phyloP scores from a whole-genome alignment of 2,329 filamentous ascomycete species.

The Hypoxylon sp. region DNA sequence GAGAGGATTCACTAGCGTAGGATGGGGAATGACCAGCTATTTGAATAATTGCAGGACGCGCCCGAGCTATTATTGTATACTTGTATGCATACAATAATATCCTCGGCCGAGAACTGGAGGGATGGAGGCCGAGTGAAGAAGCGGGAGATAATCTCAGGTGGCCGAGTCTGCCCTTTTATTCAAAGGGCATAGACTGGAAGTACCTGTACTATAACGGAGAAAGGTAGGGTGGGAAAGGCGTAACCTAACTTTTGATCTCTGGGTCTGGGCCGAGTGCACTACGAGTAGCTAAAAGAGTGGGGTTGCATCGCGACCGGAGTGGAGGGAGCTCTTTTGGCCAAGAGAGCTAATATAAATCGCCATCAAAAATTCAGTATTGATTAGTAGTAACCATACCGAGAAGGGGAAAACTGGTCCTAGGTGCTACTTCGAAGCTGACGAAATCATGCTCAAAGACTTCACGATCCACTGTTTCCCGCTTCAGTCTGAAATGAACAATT shows the following conservation, averaged over 20 bases:
- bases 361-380: neutral
- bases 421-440: conserved; percentile 14
- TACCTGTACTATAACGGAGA: conserved; percentile 3
- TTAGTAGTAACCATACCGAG: conserved; percentile 9
- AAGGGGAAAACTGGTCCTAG: conserved; percentile 21
- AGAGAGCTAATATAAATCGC: neutral
- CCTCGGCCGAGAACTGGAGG: conserved; percentile 25
- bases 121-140: conserved; percentile 9
- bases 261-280: conserved; percentile 17
- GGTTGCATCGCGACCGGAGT: conserved; percentile 12
- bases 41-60: conserved; percentile 18
- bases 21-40: neutral
- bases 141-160: conserved; percentile 8
- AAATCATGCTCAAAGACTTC: conserved; percentile 10
- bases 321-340: conserved; percentile 15
- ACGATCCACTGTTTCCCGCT: conserved; percentile 6
- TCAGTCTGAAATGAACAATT: conserved; percentile 11
- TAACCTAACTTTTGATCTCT: conserved; percentile 32
- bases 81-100: conserved; percentile 24
- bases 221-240: conserved; percentile 5
- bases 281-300: conserved; percentile 31
- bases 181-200: conserved; percentile 5
- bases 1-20: neutral
- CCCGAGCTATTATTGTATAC: conserved; percentile 17
- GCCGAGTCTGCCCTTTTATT: conserved; percentile 28